A percentile compares a stretch with the other conserved stretches of the same genome.
phyloP scores from a whole-genome alignment of 495 filamentous ascomycete genomes.

The Letharia lupina region DNA sequence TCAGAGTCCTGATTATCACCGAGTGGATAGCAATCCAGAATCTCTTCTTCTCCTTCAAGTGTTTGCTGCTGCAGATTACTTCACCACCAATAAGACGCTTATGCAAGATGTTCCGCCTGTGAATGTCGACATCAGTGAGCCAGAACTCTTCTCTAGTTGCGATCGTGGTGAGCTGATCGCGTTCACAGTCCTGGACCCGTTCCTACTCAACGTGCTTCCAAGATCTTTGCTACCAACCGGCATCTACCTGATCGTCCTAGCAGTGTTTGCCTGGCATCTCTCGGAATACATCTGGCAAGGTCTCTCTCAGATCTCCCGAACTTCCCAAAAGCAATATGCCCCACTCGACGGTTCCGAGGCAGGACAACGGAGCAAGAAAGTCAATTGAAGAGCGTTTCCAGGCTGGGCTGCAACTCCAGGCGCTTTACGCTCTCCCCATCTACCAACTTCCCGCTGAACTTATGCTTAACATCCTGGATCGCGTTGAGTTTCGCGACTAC shows the following conservation, averaged over 20 bases:
- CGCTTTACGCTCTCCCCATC: conserved; percentile 22
- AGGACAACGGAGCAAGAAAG: conserved; percentile 12
- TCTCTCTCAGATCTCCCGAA: conserved; percentile 12
- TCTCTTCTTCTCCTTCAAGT: conserved; percentile 66
- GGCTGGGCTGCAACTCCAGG: conserved; percentile 14
- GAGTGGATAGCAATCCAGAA: not conserved
- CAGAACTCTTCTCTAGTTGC: conserved; percentile 4
- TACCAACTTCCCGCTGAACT: conserved; percentile 36
- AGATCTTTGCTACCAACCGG: conserved; percentile 60
- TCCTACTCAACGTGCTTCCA: conserved; percentile 61
- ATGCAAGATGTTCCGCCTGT: conserved; percentile 73
- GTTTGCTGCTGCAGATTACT: conserved; percentile 73
- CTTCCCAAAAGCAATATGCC: conserved; percentile 2
- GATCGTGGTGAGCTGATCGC: conserved; percentile 12
- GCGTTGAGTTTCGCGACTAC: conserved; percentile 30
- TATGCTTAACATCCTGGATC: conserved; percentile 33
- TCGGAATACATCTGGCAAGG: conserved; percentile 26
- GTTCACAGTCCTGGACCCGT: conserved; percentile 69
- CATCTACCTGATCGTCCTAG: conserved; percentile 49
- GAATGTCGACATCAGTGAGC: conserved; percentile 62
- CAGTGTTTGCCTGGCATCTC: conserved; percentile 42
- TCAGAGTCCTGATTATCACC: not conserved
- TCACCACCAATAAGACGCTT: conserved; percentile 57
- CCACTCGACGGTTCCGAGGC: conserved; percentile 6
- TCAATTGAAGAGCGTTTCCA: conserved; percentile 19